Conservation (phyloP, 805 yeast genomes). For the Candida oleophila region DNA sequence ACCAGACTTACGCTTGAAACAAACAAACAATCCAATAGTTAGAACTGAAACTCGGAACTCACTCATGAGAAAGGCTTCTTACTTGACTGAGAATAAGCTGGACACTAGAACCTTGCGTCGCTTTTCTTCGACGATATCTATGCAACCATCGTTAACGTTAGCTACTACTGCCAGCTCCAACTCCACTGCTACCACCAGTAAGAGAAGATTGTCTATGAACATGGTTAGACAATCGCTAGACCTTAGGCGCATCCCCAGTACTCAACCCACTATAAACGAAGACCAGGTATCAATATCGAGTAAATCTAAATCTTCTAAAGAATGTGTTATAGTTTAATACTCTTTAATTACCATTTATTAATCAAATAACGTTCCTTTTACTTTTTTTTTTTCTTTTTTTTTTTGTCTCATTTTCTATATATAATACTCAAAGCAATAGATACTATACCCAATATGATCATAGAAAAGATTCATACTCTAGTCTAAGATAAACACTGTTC, state of each 20-base stretch:
- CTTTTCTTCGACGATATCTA: not conserved
- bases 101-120: not conserved
- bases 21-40: not conserved
- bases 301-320: not conserved
- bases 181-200: not conserved
- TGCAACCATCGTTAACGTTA: not conserved
- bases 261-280: not conserved
- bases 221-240: not conserved
- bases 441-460: not conserved
- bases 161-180: not conserved
- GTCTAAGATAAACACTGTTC: conserved; percentile 17
- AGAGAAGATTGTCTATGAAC: conserved; percentile 1
- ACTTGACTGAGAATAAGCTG: not conserved
- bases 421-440: not conserved
- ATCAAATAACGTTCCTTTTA: not conserved
- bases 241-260: not conserved
- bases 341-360: not conserved
- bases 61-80: not conserved
- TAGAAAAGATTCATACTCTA: too few species aligned
- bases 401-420: not conserved
- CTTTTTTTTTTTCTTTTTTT: not conserved
- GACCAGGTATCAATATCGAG: not conserved
- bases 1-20: not conserved
- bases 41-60: not conserved
- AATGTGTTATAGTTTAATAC: conserved; percentile 1